Evolutionary conservation across 2,329 filamentous ascomycete species (phyloP), one percentile per base, ranked within the genome.

Genomic region (Plectosphaerella cucumerina): DNA sequence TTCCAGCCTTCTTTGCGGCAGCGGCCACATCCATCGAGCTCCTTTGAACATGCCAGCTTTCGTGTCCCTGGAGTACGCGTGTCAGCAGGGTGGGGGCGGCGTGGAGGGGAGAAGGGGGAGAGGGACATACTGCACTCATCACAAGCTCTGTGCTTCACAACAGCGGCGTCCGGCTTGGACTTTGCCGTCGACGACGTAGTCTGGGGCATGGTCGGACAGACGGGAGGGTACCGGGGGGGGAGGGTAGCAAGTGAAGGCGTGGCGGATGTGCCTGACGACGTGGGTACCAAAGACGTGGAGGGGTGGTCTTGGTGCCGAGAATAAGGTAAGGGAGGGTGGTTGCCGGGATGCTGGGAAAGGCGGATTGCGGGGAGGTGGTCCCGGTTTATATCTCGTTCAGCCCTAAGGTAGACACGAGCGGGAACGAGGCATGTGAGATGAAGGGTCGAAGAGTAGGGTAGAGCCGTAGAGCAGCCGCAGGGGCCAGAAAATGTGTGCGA

Each of bases 31-130:
- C 82, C 81, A 48, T 77, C 73, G 2, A 71, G 62, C 57, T 86
- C 80, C 60, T 86, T 86, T 39, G 80, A 78, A 64, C 84, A 87
- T 44, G 82, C 82, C 44, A 86, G 75, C 62, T 87, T 87, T 48
- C 83, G 76, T 21, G 72, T 70, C 59, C 84, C 83, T 86, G 53
- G 6, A 26, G 12, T 12, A 21, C 18, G 57, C 56, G 41, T 56
- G 51, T 56, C 6, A 39, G 17, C 26, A 44, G 37, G 6, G 20
- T 21, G 15, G 3, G 2, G 39, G 34, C 47, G 23, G 11, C 31
- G 37, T 15, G 6, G 18, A 10, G 18, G 34, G 26, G 37, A 33
- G 10, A 35, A 48, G 21, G n/a, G 17, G 39, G n/a, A n/a, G n/a
- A n/a, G n/a, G 47, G 37, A 74, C 81, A 67, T 74, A 86, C 84